These are phyloP conservation scores for Stephania japonica DNA, from an alignment of 164 flowering plant species.

Conservation along the genomic window DNA sequence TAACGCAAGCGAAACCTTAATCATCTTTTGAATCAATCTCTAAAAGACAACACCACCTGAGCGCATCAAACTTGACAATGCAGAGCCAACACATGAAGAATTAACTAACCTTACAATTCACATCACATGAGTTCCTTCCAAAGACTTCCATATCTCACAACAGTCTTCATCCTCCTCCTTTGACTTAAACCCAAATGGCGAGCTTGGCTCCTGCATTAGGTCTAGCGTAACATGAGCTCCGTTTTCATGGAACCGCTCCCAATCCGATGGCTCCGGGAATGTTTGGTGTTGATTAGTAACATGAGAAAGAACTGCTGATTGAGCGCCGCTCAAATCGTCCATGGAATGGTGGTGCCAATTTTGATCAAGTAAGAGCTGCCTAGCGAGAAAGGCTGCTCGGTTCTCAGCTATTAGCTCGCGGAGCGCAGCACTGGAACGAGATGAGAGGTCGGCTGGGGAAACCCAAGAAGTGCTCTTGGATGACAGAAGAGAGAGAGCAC, in stretches of 20 bases:
- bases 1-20: not conserved
- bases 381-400: constrained; percentile 47
- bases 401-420: constrained; percentile 66
- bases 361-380: constrained; percentile 36
- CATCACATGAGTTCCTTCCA: constrained; percentile 39
- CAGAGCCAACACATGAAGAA: not conserved
- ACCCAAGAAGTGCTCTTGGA: constrained; percentile 19
- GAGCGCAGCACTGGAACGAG: constrained; percentile 60
- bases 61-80: too few species aligned
- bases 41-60: too few species aligned
- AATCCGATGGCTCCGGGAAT: constrained; percentile 18
- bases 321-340: constrained; percentile 6
- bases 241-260: constrained; percentile 26
- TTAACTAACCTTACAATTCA: constrained; percentile 14
- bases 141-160: constrained; percentile 47
- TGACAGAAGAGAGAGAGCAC: constrained; percentile 84
- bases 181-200: constrained; percentile 37
- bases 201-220: constrained; percentile 49
- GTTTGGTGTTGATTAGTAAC: constrained; percentile 22
- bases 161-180: constrained; percentile 44
- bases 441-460: constrained; percentile 19
- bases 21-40: not conserved
- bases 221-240: constrained; percentile 44
- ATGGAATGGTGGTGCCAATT: constrained; percentile 13
- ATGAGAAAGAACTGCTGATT: constrained; percentile 4